phyloP scores from a whole-genome alignment of 495 filamentous ascomycete species.

The Amorphotheca resinae region DNA sequence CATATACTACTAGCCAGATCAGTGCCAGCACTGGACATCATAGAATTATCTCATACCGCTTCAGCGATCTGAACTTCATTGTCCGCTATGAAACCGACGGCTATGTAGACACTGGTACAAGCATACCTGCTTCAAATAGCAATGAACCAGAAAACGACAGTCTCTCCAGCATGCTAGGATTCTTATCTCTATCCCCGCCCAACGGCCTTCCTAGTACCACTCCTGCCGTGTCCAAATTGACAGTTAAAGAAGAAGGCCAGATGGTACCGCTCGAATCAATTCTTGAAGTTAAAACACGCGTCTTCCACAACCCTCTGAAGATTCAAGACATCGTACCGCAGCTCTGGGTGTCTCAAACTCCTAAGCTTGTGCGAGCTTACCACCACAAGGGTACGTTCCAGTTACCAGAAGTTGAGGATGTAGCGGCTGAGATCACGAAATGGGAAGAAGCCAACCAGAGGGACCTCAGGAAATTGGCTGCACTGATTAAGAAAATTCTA shows the following conservation, averaged over 20 bases:
- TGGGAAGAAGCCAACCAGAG: conserved; percentile 30
- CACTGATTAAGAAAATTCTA: conserved; percentile 28
- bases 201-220: neutral
- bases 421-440: conserved; percentile 21
- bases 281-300: conserved; percentile 40
- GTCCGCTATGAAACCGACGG: conserved; percentile 37
- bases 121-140: neutral
- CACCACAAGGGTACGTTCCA: conserved; percentile 31
- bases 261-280: conserved; percentile 25
- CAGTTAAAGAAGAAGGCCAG: conserved; percentile 24
- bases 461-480: conserved; percentile 24
- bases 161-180: conserved; percentile 20
- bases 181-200: conserved; percentile 21
- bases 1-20: conserved; percentile 28
- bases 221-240: conserved; percentile 21
- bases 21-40: conserved; percentile 33
- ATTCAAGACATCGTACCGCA: conserved; percentile 30
- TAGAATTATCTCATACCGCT: conserved; percentile 33
- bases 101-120: conserved; percentile 20
- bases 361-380: conserved; percentile 36
- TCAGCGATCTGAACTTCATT: conserved; percentile 32
- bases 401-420: conserved; percentile 27
- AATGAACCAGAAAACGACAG: conserved; percentile 12
- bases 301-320: conserved; percentile 23
- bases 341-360: conserved; percentile 39